These are phyloP conservation scores for Nakazawaea wyomingensis DNA, from an alignment of 805 yeast species.

Conservation along the genomic window DNA sequence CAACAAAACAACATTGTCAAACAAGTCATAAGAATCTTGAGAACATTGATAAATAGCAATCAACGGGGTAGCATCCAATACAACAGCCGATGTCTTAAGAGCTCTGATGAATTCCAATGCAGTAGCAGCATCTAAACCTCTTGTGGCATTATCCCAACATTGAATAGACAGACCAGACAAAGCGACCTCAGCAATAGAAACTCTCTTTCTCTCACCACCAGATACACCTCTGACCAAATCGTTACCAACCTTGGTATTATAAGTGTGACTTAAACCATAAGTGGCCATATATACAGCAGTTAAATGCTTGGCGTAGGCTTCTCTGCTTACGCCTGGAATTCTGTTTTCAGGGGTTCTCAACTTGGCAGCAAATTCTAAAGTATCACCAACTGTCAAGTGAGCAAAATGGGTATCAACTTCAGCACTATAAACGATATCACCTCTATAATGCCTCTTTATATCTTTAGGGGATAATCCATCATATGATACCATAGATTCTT, in stretches of 20 bases:
- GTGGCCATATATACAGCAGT: conserved; percentile 49
- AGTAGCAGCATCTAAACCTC: conserved; percentile 69
- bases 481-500: conserved; percentile 42
- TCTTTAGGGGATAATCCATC: conserved; percentile 51
- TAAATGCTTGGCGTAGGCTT: conserved; percentile 47
- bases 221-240: conserved; percentile 61
- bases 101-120: conserved; percentile 60
- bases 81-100: conserved; percentile 48
- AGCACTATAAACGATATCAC: conserved; percentile 67
- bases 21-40: conserved; percentile 39
- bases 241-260: conserved; percentile 55
- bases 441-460: conserved; percentile 48
- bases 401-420: conserved; percentile 69
- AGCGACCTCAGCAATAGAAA: conserved; percentile 54
- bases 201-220: conserved; percentile 66
- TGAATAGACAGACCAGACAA: conserved; percentile 44
- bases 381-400: conserved; percentile 60
- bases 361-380: conserved; percentile 57
- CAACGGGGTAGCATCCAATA: conserved; percentile 44
- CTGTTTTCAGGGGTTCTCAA: conserved; percentile 60
- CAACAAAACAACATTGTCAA: conserved; percentile 35
- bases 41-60: conserved; percentile 46
- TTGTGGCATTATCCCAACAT: conserved; percentile 66
- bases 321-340: conserved; percentile 54
- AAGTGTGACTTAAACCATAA: conserved; percentile 30